Evolutionary conservation across 2,329 filamentous ascomycete genomes (phyloP), one percentile per base, ranked within the genome.

Genomic region (Boeremia exigua): DNA sequence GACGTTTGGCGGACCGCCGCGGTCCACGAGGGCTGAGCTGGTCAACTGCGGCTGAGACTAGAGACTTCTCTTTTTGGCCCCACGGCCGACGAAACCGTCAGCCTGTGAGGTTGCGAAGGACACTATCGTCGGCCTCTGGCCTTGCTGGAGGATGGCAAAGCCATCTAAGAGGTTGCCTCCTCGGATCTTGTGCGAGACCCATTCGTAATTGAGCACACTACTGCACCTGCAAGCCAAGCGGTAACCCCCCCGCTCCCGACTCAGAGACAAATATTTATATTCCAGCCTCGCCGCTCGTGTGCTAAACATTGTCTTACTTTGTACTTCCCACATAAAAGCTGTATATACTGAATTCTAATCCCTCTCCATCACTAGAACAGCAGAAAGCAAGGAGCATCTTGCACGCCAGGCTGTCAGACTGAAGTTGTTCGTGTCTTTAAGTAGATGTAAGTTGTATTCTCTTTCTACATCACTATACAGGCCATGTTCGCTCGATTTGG

Each of bases 21-120:
- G 53, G 40, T 47, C 53, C 53, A 50, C 42, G 47, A 56, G 27
- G 53, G 53, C 53, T 51, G 48, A 56, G 53, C 53, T 48, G 47
- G 48, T 47, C 42, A 47, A 40, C 30, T 56, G 53, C 53, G 53
- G 53, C 53, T 56, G 53, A 56, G 53, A 48, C 53, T 30, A 48
- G 19, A 51, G 42, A 51, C 42, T 56, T 56, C 53, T 56, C 47
- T 29, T 56, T 56, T 56, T 51, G 48, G 53, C 53, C 37, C 47
- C 42, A 51, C 43, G 53, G 11, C 53, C 53, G 53, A 56, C 25
- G 47, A 43, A 56, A 48, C 36, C 43, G 53, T 51, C 53, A 56
- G 53, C 53, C 47, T 44, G 47, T 40, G 39, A 37, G 47, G 43
- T 51, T 44, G 48, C 37, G 17, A 33, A 51, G 37, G 42, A 25